Conservation (phyloP, 2,329 filamentous ascomycete genomes). For the Parasarocladium wereldwijsianum region DNA sequence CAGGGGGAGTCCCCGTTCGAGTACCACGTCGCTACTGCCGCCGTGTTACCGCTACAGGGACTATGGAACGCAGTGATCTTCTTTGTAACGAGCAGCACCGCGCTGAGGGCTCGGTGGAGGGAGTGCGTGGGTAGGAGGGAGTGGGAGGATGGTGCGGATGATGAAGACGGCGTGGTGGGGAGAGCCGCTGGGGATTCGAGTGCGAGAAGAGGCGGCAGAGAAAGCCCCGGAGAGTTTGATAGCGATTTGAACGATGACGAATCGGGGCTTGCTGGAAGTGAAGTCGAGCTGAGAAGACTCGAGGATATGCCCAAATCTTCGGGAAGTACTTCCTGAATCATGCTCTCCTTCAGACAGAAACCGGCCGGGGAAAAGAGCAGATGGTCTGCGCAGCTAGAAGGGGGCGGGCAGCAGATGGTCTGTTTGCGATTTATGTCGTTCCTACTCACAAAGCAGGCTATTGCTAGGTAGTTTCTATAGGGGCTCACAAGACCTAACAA, state of each 20-base stretch:
- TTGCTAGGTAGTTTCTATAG: too few species aligned
- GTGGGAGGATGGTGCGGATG: not conserved
- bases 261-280: slow-evolving; percentile 15
- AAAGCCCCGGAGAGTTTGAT: not conserved
- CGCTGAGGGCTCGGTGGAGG: slow-evolving; percentile 8
- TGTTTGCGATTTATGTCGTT: too few species aligned
- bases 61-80: slow-evolving; percentile 74
- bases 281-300: slow-evolving; percentile 18
- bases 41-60: slow-evolving; percentile 64
- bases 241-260: slow-evolving; percentile 15
- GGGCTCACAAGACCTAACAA: too few species aligned
- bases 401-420: slow-evolving; percentile 1
- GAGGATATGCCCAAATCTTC: slow-evolving; percentile 11
- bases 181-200: not conserved
- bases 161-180: not conserved
- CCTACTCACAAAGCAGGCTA: too few species aligned
- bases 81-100: slow-evolving; percentile 43
- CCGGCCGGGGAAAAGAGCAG: not conserved
- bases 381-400: not conserved
- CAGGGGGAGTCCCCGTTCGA: slow-evolving; percentile 39
- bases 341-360: too few species aligned
- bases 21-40: slow-evolving; percentile 53
- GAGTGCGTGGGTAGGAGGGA: slow-evolving; percentile 1
- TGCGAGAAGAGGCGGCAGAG: not conserved
- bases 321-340: too few species aligned